These are phyloP conservation scores for Stygiomarasmius scandens DNA, from an alignment of 1,284 basidiomycete species.

Conservation along the genomic window DNA sequence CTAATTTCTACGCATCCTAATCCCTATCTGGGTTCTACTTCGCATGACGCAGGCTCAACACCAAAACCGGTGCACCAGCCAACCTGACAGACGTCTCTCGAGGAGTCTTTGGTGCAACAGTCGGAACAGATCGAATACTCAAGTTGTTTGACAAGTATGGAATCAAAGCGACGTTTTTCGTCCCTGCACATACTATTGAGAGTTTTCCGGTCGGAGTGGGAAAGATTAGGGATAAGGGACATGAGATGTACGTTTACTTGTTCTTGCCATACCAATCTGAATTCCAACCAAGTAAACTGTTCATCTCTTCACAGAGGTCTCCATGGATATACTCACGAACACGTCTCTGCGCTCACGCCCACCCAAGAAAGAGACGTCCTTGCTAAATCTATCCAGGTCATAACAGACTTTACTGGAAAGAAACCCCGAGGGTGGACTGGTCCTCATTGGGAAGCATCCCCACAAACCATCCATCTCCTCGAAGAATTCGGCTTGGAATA, in stretches of 20 bases:
- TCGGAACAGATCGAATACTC: background rate
- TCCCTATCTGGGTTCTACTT: no score
- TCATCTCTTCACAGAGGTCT: background rate
- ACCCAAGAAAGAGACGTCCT: background rate
- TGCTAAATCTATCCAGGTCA: background rate
- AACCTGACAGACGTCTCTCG: slow-evolving; percentile 1
- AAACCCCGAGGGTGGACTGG: slow-evolving; percentile 1
- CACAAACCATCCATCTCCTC: background rate
- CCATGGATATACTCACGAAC: slow-evolving; percentile 1
- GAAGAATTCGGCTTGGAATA: background rate
- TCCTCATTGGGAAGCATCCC: background rate
- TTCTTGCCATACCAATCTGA: no score
- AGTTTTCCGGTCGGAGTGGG: background rate
- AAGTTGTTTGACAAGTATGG: background rate
- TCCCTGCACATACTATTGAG: background rate
- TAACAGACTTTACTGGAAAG: background rate
- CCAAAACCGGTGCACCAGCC: background rate
- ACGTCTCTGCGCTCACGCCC: background rate
- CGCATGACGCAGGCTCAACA: background rate
- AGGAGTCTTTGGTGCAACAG: background rate
- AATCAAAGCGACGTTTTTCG: slow-evolving; percentile 1
- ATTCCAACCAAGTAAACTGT: no score
- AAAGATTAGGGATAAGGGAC: background rate
- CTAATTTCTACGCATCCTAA: no score
- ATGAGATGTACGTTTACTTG: background rate